Conservation (phyloP, 495 filamentous ascomycete species). For the Neurospora cerealis region DNA sequence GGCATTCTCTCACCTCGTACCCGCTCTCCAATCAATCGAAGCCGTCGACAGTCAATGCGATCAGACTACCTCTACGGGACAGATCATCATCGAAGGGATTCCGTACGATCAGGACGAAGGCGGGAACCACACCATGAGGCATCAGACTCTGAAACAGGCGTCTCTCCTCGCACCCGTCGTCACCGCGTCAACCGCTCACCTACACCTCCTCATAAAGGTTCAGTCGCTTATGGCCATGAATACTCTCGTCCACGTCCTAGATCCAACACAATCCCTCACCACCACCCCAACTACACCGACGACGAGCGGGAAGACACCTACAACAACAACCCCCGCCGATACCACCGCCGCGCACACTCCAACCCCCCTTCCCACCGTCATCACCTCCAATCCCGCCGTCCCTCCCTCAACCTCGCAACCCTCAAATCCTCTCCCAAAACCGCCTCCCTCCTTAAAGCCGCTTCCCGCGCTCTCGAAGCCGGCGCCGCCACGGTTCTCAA, state of each 20-base stretch:
- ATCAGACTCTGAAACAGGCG: not conserved
- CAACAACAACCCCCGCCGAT: not conserved
- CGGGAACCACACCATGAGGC: not conserved
- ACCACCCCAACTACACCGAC: not conserved
- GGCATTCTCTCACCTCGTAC: not conserved
- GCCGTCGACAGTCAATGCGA: not conserved
- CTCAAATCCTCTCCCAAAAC: constrained; percentile 1
- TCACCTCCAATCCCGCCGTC: not conserved
- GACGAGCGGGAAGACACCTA: not conserved
- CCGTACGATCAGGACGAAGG: not conserved
- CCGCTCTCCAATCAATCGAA: not conserved
- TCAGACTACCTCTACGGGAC: not conserved
- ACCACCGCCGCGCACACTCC: not conserved
- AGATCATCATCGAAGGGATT: not conserved
- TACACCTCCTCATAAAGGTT: not conserved
- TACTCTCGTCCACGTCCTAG: not conserved
- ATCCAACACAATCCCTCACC: not conserved
- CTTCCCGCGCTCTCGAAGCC: constrained; percentile 14
- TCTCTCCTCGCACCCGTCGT: not conserved
- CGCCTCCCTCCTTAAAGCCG: constrained; percentile 7
- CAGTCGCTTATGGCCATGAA: not conserved
- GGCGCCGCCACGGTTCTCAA: constrained; percentile 21
- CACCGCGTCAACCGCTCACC: not conserved
- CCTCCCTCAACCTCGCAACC: not conserved
- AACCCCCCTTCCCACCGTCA: not conserved